Base-by-base conservation (phyloP, 306 rosid species). In the Begonia masoniana region DNA sequence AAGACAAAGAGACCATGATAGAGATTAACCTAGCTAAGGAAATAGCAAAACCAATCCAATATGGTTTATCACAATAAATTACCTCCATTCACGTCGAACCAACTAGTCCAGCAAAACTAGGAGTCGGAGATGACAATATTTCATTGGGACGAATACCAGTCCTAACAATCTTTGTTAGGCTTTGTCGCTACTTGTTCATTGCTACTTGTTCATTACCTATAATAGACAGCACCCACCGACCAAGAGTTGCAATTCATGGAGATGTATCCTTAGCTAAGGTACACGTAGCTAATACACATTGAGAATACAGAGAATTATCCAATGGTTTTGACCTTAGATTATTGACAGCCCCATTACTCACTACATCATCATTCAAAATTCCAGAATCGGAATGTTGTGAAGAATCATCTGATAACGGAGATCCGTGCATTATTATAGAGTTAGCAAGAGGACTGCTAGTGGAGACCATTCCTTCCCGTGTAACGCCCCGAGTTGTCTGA, bases 31-130 rank as follows among this genome's bases (percentile, higher is more conserved):
- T 31, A 31, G 39, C 7, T 5, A 5, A 31, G 39, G 39, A 31
- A 31, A 31, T 31, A 6, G 39, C 9, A 4, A 21, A 31, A 31
- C 5, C 39, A 31, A 31, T 31, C 7, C 9, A 7, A 36, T 13
- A 21, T 23, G 48, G 47, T 57, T 65, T 55, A 65, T 42, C 24
- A 55, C 41, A 65, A 45, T 24, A 49, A 47, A 41, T 55, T 73
- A 86, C 99, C 99, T 66, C 87, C 93, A 68, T 84, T 86, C 95
- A 92, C 87, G 58, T 92, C 96, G 57, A 92, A 79, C 99, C 93
- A 68, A 81, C 93, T 62, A 88, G 61, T 63, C 97, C 93, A 51
- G 79, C 74, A 74, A 74, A 71, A 62, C n/a, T 71, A 47, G 75
- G 76, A 58, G 59, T 63, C 5, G 61, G 60, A 61, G 84, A 59